These are phyloP conservation scores for Raffaelea ambrosiae DNA, from an alignment of 2,329 filamentous ascomycete species.

Conservation along the genomic window DNA sequence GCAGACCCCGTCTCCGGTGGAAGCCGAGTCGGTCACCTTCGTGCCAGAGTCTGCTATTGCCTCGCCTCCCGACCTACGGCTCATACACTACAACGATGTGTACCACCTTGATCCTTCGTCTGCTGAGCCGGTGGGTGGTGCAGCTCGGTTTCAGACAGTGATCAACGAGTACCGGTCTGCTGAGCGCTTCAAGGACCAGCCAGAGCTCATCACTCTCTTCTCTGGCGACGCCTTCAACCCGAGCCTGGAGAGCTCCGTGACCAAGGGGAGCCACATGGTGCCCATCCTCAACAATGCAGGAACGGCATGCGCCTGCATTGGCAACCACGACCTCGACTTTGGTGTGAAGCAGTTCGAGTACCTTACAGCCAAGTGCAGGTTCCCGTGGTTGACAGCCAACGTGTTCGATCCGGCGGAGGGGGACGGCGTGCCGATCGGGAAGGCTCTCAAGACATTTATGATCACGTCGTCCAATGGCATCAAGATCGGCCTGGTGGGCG, in stretches of 20 bases:
- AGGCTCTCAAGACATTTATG: constrained; percentile 67
- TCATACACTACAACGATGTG: constrained; percentile 89
- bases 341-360: constrained; percentile 73
- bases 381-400: constrained; percentile 87
- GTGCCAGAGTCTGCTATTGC: constrained; percentile 18
- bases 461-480: constrained; percentile 74
- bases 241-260: constrained; percentile 78
- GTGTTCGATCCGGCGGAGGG: constrained; percentile 78
- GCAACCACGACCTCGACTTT: constrained; percentile 93
- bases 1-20: background rate
- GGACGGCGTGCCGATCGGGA: constrained; percentile 63
- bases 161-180: constrained; percentile 65
- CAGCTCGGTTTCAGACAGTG: constrained; percentile 71
- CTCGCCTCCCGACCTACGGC: constrained; percentile 58
- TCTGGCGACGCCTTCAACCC: constrained; percentile 92
- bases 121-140: constrained; percentile 74
- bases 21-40: constrained; percentile 18
- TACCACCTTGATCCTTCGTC: constrained; percentile 75
- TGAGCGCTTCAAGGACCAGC: constrained; percentile 51
- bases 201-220: constrained; percentile 68
- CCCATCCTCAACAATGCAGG: constrained; percentile 70
- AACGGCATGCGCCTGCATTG: constrained; percentile 74
- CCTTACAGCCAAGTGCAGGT: constrained; percentile 64
- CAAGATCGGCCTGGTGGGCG: constrained; percentile 75
- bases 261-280: constrained; percentile 87